Evolutionary conservation across 2,329 filamentous ascomycete species (phyloP), one percentile per base, ranked within the genome.

Genomic region (Aureobasidium sp.): DNA sequence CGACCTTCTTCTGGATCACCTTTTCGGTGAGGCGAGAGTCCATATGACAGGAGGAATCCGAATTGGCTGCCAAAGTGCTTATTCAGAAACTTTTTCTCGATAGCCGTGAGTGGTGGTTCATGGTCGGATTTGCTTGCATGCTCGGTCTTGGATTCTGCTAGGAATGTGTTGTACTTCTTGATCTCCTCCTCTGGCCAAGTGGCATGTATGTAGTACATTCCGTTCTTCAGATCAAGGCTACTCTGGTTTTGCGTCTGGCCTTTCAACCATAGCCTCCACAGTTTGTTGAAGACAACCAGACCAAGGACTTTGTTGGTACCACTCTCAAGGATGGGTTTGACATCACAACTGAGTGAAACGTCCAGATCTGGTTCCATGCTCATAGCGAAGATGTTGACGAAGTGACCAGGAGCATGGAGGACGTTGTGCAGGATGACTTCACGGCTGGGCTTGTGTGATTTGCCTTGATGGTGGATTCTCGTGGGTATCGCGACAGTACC

Each of bases 1-100:
- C 71, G 63, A 9, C 74, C 73, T 48, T 74, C 68, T 56, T 66
- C 71, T 24, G 73, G 72, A 60, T 76, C 70, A 47, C 75, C 71
- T 7, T 75, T 71, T 10, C 73, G 70, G 63, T 72, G 63, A 52
- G 75, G 75, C 17, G 59, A 71, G 17, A 76, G 66, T 0, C 69
- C 67, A 57, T 71, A 60, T 12, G 29, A 12, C 1, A 29, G 20
- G 4, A 76, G 67, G 60, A 76, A 75, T 9, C 69, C 64, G 63
- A 68, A 73, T 59, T 76, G 71, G 26, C 61, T 60, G n/a, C 64
- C 60, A 41, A 66, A 75, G 57, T 75, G 20, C 10, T 67, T 48
- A 47, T 73, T 75, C 36, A 76, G 64, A 68, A 71, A 76, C 29
- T 56, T 20, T 56, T 71, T 73, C 62, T 75, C 68, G 9, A 66